phyloP scores from a whole-genome alignment of 768 basidiomycete species.

The Cystobasidium ongulense region DNA sequence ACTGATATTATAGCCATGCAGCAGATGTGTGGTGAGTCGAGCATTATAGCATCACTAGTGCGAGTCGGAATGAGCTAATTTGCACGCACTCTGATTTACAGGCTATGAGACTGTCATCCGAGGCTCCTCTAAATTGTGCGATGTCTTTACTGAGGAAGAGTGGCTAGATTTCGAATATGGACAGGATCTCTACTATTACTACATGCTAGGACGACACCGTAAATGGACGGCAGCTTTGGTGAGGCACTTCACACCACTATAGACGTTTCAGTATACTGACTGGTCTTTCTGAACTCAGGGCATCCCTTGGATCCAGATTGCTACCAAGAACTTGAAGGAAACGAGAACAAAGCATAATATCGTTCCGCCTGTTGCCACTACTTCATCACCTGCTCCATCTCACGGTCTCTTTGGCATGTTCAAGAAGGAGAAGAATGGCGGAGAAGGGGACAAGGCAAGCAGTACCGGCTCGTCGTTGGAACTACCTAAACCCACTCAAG shows the following conservation, averaged over 20 bases:
- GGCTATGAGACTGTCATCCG: conserved; percentile 46
- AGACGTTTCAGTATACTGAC: conserved; percentile 32
- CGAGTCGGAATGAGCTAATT: background rate
- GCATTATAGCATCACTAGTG: background rate
- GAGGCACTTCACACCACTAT: conserved; percentile 13
- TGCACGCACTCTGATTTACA: conserved; percentile 30
- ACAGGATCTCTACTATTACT: conserved; percentile 29
- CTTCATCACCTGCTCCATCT: conserved; percentile 14
- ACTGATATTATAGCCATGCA: conserved; percentile 47
- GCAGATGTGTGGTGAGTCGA: conserved; percentile 42
- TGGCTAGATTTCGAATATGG: conserved; percentile 46
- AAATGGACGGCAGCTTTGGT: conserved; percentile 34
- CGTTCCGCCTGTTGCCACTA: conserved; percentile 1
- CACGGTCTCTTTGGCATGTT: background rate
- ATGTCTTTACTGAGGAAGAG: conserved; percentile 46
- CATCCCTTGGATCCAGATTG: conserved; percentile 27
- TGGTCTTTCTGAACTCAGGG: conserved; percentile 39
- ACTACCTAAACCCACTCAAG: conserved; percentile 44
- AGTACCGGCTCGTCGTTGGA: background rate
- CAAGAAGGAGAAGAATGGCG: background rate
- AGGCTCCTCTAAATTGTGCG: conserved; percentile 44
- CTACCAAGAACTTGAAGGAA: conserved; percentile 18
- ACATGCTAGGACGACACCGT: background rate
- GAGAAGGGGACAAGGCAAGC: background rate
- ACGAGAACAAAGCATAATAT: conserved; percentile 31